Percentiles rank a stretch among this genome's conserved stretches.
Conservation (phyloP, 768 basidiomycete species). For the Sutorius australiensis region DNA sequence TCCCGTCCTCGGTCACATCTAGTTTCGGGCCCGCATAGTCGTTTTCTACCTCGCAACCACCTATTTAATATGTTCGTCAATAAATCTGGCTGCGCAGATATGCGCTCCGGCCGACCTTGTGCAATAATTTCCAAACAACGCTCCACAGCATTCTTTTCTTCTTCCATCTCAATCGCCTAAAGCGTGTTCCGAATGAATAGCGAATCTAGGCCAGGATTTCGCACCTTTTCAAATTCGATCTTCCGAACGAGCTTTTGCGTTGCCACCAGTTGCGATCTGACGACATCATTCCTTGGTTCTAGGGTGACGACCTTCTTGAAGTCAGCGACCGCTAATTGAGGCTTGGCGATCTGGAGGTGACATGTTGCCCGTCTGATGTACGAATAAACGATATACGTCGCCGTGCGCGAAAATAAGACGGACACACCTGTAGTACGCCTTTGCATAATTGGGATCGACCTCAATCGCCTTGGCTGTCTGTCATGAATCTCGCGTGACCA, state of each 20-base stretch:
- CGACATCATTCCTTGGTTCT: constrained; percentile 83
- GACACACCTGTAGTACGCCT: constrained; percentile 79
- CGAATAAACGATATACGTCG: neutral
- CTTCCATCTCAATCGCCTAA: constrained; percentile 90
- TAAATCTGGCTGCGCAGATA: neutral
- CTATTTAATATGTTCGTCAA: constrained; percentile 34
- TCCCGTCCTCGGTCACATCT: constrained; percentile 51
- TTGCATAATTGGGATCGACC: constrained; percentile 85
- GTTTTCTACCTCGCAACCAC: constrained; percentile 75
- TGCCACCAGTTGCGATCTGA: constrained; percentile 74
- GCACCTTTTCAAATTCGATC: constrained; percentile 89
- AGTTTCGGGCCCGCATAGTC: constrained; percentile 76
- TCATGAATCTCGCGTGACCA: constrained; percentile 16
- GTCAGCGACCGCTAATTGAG: constrained; percentile 81
- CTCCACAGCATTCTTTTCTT: constrained; percentile 74
- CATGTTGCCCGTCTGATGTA: constrained; percentile 75
- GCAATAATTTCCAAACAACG: constrained; percentile 76
- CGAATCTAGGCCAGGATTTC: constrained; percentile 2
- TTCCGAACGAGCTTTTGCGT: constrained; percentile 89
- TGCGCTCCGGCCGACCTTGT: constrained; percentile 48
- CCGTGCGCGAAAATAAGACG: neutral
- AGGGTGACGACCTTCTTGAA: constrained; percentile 79
- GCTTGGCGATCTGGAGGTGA: constrained; percentile 85
- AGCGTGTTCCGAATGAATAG: constrained; percentile 3
- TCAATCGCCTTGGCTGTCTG: constrained; percentile 74